Evolutionary conservation across 1,284 basidiomycete species (phyloP).

Genomic region (Inonotus hispidus): DNA sequence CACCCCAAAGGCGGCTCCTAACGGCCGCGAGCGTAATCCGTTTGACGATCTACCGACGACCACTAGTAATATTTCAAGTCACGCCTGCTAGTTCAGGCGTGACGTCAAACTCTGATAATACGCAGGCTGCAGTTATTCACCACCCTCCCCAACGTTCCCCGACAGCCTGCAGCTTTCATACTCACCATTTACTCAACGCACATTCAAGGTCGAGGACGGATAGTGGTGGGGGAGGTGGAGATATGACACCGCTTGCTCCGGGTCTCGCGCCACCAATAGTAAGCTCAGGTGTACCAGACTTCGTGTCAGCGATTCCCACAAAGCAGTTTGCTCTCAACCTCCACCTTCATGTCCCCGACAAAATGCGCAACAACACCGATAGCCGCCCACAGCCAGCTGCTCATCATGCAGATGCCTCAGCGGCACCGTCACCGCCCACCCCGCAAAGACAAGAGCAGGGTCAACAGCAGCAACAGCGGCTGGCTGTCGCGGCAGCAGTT

Average conservation of each 20-base stretch:
- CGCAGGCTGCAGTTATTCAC: constrained; percentile 20
- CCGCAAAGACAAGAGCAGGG: neutral
- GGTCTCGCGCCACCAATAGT: constrained; percentile 29
- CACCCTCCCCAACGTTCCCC: constrained; percentile 20
- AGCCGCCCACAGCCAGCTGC: constrained; percentile 35
- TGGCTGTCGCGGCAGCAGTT: constrained; percentile 23
- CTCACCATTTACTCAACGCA: constrained; percentile 38
- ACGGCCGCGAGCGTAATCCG: constrained; percentile 60
- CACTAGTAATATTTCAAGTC: constrained; percentile 29
- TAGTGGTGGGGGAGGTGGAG: constrained; percentile 24
- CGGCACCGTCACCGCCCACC: constrained; percentile 37
- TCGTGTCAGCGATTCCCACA: constrained; percentile 58
- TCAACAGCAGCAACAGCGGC: neutral
- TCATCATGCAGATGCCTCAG: constrained; percentile 30
- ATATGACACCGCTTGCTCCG: constrained; percentile 26
- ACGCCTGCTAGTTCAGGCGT: constrained; percentile 20
- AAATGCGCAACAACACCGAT: constrained; percentile 57
- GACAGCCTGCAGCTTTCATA: constrained; percentile 26
- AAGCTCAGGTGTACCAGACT: constrained; percentile 35
- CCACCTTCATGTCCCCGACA: constrained; percentile 73
- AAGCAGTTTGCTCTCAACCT: constrained; percentile 43
- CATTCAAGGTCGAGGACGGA: constrained; percentile 24
- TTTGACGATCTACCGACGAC: constrained; percentile 43
- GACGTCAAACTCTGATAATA: neutral
- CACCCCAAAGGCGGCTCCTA: constrained; percentile 58